A percentile compares a stretch with the other conserved stretches of the same genome.
Evolutionary conservation across 1,284 basidiomycete species (phyloP).

Genomic region (Austropuccinia psidii): DNA sequence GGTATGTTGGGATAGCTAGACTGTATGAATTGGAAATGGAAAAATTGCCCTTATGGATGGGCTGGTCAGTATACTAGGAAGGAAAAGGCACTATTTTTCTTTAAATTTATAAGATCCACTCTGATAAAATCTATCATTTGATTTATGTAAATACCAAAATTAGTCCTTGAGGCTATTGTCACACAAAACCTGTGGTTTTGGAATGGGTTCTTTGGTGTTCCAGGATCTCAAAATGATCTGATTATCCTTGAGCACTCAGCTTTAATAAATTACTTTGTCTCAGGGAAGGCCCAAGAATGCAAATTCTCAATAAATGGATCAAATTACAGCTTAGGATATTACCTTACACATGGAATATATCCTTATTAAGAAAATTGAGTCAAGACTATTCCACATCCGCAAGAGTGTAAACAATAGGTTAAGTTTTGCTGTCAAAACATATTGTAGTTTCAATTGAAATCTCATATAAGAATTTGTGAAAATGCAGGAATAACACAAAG

Average conservation of each 20-base stretch:
- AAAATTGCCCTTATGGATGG: background rate
- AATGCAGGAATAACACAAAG: too few relatives aligned
- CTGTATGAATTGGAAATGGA: conserved; percentile 13
- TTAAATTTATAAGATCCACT: background rate
- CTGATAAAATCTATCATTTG: too few relatives aligned
- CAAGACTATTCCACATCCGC: background rate
- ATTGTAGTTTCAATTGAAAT: too few relatives aligned
- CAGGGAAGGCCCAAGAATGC: background rate
- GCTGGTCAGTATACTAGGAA: background rate
- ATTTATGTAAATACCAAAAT: background rate
- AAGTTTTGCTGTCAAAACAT: too few relatives aligned
- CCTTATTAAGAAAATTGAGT: background rate
- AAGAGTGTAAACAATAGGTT: too few relatives aligned
- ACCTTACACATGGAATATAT: background rate
- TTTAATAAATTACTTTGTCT: conserved; percentile 5
- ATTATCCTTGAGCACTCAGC: background rate
- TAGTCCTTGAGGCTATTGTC: conserved; percentile 5
- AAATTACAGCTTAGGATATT: background rate
- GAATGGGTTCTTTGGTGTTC: background rate
- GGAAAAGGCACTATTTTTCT: background rate
- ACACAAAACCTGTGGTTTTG: background rate
- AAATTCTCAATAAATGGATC: conserved; percentile 7
- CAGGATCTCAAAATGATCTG: conserved; percentile 8
- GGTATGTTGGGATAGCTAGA: background rate
- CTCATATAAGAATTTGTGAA: too few relatives aligned